Evolutionary conservation across 2,329 filamentous ascomycete species (phyloP).

Genomic region (Phoma herbarum): DNA sequence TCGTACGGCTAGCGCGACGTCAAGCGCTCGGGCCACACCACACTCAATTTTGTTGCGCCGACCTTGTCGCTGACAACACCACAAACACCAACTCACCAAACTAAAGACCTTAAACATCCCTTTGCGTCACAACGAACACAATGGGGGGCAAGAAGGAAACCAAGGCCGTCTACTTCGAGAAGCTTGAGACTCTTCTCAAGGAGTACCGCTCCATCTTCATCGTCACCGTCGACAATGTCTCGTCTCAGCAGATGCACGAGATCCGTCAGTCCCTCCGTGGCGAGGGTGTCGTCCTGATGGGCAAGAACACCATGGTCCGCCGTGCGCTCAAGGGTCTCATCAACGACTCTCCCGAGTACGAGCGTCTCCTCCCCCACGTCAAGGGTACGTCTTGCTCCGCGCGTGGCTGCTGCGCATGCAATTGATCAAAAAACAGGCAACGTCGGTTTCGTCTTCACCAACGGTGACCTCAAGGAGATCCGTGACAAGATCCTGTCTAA

Average conservation of each 20-base stretch:
- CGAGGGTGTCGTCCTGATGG: conserved; percentile 96
- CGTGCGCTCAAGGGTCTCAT: conserved; percentile 97
- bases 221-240: conserved; percentile 94
- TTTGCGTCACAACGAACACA: conserved; percentile 88
- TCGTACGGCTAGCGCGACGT: conserved; percentile 27
- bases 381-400: conserved; percentile 65
- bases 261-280: conserved; percentile 92
- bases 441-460: conserved; percentile 99
- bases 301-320: conserved; percentile 99
- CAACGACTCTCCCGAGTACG: conserved; percentile 91
- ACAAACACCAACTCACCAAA: conserved; percentile 40
- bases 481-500: conserved; percentile 96
- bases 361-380: conserved; percentile 94
- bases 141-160: conserved; percentile 97
- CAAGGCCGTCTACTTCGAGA: conserved; percentile 99
- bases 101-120: conserved; percentile 95
- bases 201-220: conserved; percentile 98
- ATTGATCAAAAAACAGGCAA: conserved; percentile 67
- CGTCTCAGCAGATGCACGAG: conserved; percentile 99
- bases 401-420: conserved; percentile 8
- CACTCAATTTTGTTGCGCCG: conserved; percentile 36
- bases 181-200: conserved; percentile 97
- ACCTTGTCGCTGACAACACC: conserved; percentile 27
- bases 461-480: conserved; percentile 87
- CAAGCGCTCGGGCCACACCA: conserved; percentile 32